Percentiles rank a stretch among this genome's conserved stretches.
Evolutionary conservation across 495 filamentous ascomycete species (phyloP).

Genomic region (Hyaloscypha bicolor): DNA sequence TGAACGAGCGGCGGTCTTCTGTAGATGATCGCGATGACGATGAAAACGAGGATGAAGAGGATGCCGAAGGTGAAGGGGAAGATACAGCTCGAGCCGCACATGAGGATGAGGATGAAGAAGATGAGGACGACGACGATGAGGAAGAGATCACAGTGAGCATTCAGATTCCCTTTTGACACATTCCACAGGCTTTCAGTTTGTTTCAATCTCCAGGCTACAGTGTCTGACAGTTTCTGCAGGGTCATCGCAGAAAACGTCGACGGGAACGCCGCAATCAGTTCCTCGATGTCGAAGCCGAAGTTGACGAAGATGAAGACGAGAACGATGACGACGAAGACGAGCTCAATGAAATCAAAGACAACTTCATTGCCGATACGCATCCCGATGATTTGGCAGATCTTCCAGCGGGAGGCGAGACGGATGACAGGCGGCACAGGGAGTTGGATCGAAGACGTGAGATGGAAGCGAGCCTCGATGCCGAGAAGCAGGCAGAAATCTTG

Average conservation of each 20-base stretch:
- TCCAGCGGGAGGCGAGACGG: constrained; percentile 75
- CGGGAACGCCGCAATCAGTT: constrained; percentile 72
- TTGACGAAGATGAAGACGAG: constrained; percentile 91
- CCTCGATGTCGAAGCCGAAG: constrained; percentile 95
- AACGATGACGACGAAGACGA: constrained; percentile 86
- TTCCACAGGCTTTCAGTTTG: background rate
- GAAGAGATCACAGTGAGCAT: constrained; percentile 58
- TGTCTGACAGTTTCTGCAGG: constrained; percentile 44
- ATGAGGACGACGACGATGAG: constrained; percentile 58
- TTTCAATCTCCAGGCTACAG: constrained; percentile 5
- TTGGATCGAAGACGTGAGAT: constrained; percentile 89
- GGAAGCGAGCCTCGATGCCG: constrained; percentile 83
- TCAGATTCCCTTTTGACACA: background rate
- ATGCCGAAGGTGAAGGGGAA: constrained; percentile 40
- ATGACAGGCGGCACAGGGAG: constrained; percentile 91
- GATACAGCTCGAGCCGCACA: constrained; percentile 49
- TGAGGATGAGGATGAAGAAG: constrained; percentile 42
- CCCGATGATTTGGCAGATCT: constrained; percentile 85
- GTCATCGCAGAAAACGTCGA: constrained; percentile 77
- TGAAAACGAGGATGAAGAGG: constrained; percentile 55
- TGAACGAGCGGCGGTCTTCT: constrained; percentile 27
- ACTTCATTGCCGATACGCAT: constrained; percentile 84
- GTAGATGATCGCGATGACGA: constrained; percentile 47
- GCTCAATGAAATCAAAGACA: constrained; percentile 76
- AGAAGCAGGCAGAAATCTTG: constrained; percentile 86